These are phyloP conservation scores for Porodaedalea pini DNA, from an alignment of 1,284 basidiomycete genomes.

Conservation along the genomic window DNA sequence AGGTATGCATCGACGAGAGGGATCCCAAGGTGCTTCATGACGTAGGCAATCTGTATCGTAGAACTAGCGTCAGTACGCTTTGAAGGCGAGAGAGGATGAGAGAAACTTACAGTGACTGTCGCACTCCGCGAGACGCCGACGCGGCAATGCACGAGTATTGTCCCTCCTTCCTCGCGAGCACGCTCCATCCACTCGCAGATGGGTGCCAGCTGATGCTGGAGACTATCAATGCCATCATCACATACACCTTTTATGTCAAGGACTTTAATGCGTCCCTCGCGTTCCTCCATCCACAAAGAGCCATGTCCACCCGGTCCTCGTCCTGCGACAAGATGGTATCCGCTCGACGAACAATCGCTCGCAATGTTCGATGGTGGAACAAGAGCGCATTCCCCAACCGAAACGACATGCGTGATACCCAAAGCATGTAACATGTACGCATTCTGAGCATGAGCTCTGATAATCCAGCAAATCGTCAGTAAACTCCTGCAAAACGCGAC, in stretches of 20 bases:
- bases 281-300: conserved; percentile 83
- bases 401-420: conserved; percentile 97
- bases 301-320: conserved; percentile 54
- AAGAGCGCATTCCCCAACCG: conserved; percentile 91
- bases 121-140: conserved; percentile 94
- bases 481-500: conserved; percentile 4
- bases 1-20: conserved; percentile 92
- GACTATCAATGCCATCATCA: conserved; percentile 94
- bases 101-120: conserved; percentile 73
- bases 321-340: conserved; percentile 40
- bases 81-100: conserved; percentile 10
- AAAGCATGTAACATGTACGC: conserved; percentile 93
- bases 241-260: conserved; percentile 86
- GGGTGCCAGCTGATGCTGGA: conserved; percentile 82
- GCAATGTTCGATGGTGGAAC: conserved; percentile 54
- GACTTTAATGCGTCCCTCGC: conserved; percentile 84
- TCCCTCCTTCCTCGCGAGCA: conserved; percentile 78
- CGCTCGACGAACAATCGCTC: conserved; percentile 27
- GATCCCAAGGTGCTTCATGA: conserved; percentile 90
- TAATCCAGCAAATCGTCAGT: conserved; percentile 5
- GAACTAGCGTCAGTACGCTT: not conserved
- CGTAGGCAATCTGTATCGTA: conserved; percentile 81
- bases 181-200: conserved; percentile 93
- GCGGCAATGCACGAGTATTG: conserved; percentile 92
- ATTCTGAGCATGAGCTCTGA: conserved; percentile 88